Conservation (phyloP, 176 grass and related monocot species). For the Rhynchospora tenuis region DNA sequence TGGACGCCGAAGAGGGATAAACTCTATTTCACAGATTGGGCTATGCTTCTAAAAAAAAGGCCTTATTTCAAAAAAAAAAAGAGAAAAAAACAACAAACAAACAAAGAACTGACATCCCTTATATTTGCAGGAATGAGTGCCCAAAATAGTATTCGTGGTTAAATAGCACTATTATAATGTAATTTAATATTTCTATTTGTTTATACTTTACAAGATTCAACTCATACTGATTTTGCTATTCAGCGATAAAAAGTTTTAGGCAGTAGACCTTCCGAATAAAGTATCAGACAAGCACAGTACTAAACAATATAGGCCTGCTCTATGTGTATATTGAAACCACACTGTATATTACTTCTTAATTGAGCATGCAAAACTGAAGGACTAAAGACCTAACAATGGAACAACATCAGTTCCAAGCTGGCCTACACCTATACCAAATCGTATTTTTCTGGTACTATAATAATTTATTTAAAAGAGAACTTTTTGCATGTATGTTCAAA, state of each 20-base stretch:
- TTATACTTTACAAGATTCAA: too few species aligned
- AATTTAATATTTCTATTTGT: too few species aligned
- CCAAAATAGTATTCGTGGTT: too few species aligned
- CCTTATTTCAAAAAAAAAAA: too few species aligned
- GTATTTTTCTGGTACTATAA: background rate
- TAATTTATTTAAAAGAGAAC: background rate
- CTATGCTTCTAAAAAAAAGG: too few species aligned
- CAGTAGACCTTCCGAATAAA: background rate
- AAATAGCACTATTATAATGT: too few species aligned
- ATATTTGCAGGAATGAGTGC: too few species aligned
- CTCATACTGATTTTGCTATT: too few species aligned
- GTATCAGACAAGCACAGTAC: background rate
- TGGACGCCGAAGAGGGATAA: too few species aligned
- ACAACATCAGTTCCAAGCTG: background rate
- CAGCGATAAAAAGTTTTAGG: background rate
- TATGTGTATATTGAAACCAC: background rate
- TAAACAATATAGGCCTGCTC: background rate
- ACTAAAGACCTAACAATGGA: background rate
- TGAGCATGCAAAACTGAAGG: background rate
- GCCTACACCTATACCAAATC: background rate
- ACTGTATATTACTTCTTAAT: background rate
- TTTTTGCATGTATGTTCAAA: background rate
- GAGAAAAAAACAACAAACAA: too few species aligned
- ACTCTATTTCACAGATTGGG: too few species aligned
- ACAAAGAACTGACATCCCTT: background rate